These are phyloP conservation scores for Leishmania gerbilli DNA, from an alignment of 208 protist species.

Conservation along the genomic window DNA sequence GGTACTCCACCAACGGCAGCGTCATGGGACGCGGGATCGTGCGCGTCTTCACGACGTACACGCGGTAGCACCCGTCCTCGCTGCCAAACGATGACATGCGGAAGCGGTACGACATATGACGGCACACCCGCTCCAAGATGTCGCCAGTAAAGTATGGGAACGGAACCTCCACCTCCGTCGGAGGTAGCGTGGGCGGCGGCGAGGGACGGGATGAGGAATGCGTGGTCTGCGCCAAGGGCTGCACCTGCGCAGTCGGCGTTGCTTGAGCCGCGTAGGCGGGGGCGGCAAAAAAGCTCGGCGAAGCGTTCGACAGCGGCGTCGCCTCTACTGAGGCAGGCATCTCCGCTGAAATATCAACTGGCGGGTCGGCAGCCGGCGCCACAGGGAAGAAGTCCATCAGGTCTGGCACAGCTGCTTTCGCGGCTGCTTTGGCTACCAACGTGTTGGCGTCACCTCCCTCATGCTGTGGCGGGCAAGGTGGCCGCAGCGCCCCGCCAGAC, in stretches of 20 bases:
- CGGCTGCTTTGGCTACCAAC: neutral
- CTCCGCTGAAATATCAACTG: neutral
- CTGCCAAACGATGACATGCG: constrained; percentile 44
- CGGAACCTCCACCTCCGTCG: constrained; percentile 49
- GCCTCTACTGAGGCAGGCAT: neutral
- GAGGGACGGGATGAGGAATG: neutral
- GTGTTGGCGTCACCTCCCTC: neutral
- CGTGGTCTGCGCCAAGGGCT: neutral
- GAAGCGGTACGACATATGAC: constrained; percentile 84
- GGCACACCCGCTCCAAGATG: constrained; percentile 63
- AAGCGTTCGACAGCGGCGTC: neutral
- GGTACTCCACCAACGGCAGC: constrained; percentile 70
- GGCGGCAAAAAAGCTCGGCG: neutral
- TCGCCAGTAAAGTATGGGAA: constrained; percentile 76
- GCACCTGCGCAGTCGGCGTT: neutral
- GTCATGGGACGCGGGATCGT: constrained; percentile 78
- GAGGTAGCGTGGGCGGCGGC: constrained; percentile 7
- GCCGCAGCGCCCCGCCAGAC: neutral
- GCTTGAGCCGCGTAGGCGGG: neutral
- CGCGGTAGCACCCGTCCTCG: constrained; percentile 40
- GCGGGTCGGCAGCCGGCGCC: constrained; percentile 2
- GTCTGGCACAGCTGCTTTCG: constrained; percentile 13
- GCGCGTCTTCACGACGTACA: constrained; percentile 50
- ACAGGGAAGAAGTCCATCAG: constrained; percentile 32
- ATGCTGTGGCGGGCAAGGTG: neutral